These are phyloP conservation scores for Spergularia marina DNA, from an alignment of 148 eudicot genomes.

Conservation along the genomic window DNA sequence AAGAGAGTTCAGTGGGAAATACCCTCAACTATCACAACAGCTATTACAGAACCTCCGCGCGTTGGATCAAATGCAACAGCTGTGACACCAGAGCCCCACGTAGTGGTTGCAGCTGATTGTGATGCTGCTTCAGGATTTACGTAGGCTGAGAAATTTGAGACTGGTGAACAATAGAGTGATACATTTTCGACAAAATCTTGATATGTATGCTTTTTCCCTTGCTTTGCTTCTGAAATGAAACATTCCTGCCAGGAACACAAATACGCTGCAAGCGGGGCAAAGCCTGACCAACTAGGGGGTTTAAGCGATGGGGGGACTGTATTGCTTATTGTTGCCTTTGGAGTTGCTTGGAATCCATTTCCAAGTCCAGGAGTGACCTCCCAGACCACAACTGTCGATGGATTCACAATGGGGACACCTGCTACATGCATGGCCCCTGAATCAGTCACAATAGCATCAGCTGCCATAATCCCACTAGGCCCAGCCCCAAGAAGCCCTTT, in stretches of 20 bases:
- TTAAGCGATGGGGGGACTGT: conserved; percentile 79
- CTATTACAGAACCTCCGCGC: conserved; percentile 94
- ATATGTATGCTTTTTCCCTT: conserved; percentile 67
- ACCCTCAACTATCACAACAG: conserved; percentile 99
- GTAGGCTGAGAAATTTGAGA: conserved; percentile 96
- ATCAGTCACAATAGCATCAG: conserved; percentile 95
- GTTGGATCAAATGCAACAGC: conserved; percentile 99
- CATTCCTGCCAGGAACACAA: conserved; percentile 89
- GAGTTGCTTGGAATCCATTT: conserved; percentile 84
- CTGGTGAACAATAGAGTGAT: conserved; percentile 91
- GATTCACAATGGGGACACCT: conserved; percentile 97
- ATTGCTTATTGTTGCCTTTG: conserved; percentile 53
- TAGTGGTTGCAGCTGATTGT: conserved; percentile 90
- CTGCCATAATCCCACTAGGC: conserved; percentile 99
- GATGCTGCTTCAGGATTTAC: conserved; percentile 98
- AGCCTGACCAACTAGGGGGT: conserved; percentile 93
- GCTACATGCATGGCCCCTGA: conserved; percentile 98
- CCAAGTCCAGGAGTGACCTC: conserved; percentile 98
- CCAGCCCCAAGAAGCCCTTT: conserved; percentile 98
- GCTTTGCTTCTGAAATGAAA: conserved; percentile 71
- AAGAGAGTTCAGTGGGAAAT: conserved; percentile 11
- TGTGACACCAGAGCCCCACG: conserved; percentile 99
- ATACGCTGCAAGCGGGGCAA: conserved; percentile 91
- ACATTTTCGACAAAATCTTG: conserved; percentile 68
- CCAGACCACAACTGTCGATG: conserved; percentile 98